These are phyloP conservation scores for Mycena olivaceomarginata DNA, from an alignment of 768 basidiomycete genomes.

Conservation along the genomic window DNA sequence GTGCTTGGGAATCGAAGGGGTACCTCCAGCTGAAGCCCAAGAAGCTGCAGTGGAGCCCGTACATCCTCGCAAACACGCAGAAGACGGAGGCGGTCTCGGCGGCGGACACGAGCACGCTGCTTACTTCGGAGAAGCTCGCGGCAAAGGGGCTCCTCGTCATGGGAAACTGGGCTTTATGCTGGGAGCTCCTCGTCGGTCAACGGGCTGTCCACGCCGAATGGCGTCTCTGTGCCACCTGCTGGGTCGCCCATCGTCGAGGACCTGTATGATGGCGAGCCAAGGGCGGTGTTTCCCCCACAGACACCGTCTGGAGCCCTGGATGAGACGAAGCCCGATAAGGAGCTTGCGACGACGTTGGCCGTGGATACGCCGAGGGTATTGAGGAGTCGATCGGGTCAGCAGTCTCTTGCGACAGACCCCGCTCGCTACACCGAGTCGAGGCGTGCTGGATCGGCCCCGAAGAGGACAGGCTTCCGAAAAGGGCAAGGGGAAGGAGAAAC, in stretches of 20 bases:
- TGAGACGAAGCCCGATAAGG: conserved; percentile 37
- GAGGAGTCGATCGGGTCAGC: conserved; percentile 30
- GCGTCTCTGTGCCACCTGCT: conserved; percentile 11
- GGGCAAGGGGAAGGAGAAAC: conserved; percentile 45
- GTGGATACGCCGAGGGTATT: conserved; percentile 36
- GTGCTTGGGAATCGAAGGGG: conserved; percentile 85
- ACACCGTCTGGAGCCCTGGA: conserved; percentile 18
- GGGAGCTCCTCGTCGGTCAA: conserved; percentile 18
- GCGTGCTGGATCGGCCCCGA: not conserved
- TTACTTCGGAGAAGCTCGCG: conserved; percentile 36
- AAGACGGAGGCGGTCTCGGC: conserved; percentile 48
- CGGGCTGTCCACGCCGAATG: conserved; percentile 35
- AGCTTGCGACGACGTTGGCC: conserved; percentile 35
- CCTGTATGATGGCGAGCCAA: conserved; percentile 23
- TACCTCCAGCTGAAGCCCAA: conserved; percentile 87
- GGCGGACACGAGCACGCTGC: conserved; percentile 39
- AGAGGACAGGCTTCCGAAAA: conserved; percentile 34
- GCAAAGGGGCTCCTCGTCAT: conserved; percentile 14
- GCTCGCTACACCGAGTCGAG: conserved; percentile 31
- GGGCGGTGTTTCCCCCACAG: conserved; percentile 12
- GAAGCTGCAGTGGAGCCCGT: conserved; percentile 96
- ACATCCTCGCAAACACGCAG: conserved; percentile 75
- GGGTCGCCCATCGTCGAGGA: conserved; percentile 31
- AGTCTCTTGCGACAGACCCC: conserved; percentile 29
- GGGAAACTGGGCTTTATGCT: conserved; percentile 13